These are phyloP conservation scores for Gaeumannomyces sp. DNA, from an alignment of 2,329 filamentous ascomycete genomes.

Conservation along the genomic window DNA sequence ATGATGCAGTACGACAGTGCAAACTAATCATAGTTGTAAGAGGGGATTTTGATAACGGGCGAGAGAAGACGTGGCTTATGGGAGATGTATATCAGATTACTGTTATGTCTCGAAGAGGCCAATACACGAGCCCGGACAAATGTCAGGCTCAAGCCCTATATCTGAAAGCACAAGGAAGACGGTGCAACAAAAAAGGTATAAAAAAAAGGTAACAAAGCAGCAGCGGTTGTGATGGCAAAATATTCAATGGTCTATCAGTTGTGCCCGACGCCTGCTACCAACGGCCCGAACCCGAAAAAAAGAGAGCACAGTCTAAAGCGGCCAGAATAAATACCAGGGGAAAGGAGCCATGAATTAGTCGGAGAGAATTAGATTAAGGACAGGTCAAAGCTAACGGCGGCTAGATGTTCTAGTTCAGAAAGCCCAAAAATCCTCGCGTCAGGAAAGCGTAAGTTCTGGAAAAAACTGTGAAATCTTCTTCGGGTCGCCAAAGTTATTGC, in stretches of 20 bases:
- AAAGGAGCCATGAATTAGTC: not conserved
- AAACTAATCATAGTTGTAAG: too few species aligned
- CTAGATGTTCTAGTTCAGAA: not conserved
- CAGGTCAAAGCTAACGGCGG: not conserved
- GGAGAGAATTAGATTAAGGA: not conserved
- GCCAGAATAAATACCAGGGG: not conserved
- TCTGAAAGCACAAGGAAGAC: not conserved
- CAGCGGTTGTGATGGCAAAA: not conserved
- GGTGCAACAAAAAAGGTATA: not conserved
- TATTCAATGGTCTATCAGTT: not conserved
- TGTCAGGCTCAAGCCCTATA: not conserved
- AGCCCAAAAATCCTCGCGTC: not conserved
- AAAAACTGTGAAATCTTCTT: constrained; percentile 33
- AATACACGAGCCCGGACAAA: not conserved
- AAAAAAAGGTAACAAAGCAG: not conserved
- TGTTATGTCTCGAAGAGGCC: not conserved
- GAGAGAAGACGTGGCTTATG: not conserved
- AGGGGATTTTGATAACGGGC: not conserved
- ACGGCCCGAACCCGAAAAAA: not conserved
- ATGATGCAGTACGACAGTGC: not conserved
- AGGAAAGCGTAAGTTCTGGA: constrained; percentile 24
- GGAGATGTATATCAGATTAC: not conserved
- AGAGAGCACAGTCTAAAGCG: not conserved
- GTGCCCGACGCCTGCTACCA: not conserved
- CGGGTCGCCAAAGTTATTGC: constrained; percentile 30